phyloP scores from a whole-genome alignment of 495 filamentous ascomycete genomes.

The Chaetomium fimeti region DNA sequence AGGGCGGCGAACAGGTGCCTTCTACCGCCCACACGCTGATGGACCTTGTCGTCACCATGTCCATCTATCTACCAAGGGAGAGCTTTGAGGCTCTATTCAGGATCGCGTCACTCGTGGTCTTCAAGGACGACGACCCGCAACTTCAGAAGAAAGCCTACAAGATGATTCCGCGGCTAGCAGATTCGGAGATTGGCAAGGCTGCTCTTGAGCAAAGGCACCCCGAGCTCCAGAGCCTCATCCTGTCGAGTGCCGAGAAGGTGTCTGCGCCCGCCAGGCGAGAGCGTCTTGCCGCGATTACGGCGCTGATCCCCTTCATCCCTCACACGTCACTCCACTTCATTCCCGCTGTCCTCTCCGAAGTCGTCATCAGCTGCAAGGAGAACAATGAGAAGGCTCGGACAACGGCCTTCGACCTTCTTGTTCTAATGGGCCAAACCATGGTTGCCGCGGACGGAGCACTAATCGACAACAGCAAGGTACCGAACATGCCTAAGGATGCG shows the following conservation, averaged over 20 bases:
- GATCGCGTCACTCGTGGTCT: conserved; percentile 76
- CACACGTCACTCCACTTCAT: conserved; percentile 82
- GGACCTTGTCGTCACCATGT: conserved; percentile 93
- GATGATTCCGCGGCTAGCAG: conserved; percentile 82
- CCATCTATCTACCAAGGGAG: conserved; percentile 81
- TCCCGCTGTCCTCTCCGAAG: conserved; percentile 83
- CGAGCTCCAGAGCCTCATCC: conserved; percentile 76
- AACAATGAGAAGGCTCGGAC: conserved; percentile 91
- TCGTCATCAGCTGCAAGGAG: conserved; percentile 93
- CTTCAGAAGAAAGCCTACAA: conserved; percentile 99
- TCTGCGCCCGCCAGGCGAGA: conserved; percentile 80
- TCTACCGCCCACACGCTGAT: conserved; percentile 94
- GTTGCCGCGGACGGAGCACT: conserved; percentile 61
- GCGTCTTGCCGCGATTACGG: conserved; percentile 75
- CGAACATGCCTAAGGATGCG: conserved; percentile 76
- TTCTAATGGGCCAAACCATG: conserved; percentile 83
- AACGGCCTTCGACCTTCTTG: conserved; percentile 84
- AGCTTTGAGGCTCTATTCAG: conserved; percentile 79
- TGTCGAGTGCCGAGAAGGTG: conserved; percentile 74
- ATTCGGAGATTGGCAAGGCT: conserved; percentile 66
- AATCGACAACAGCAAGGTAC: conserved; percentile 79
- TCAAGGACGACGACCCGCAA: conserved; percentile 76
- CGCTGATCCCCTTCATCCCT: conserved; percentile 74
- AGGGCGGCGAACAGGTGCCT: conserved; percentile 68
- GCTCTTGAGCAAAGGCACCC: conserved; percentile 68